phyloP scores from a whole-genome alignment of 352 stramenopile species.

The Proteromonas lacertae region DNA sequence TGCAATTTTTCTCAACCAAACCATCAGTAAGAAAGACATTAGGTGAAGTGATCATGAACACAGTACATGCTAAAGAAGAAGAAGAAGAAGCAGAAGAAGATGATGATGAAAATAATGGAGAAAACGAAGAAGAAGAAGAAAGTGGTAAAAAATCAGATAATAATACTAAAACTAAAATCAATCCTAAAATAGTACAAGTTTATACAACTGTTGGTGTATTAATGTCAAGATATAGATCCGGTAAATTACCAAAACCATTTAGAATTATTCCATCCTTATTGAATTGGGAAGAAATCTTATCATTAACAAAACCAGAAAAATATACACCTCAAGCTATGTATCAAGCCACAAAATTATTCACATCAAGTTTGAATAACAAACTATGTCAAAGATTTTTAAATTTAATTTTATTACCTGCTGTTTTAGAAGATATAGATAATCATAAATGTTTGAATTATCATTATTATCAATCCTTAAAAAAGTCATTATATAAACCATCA shows the following conservation, averaged over 20 bases:
- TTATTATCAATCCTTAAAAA: conserved; percentile 91
- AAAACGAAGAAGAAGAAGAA: too few species aligned
- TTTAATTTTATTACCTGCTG: conserved; percentile 80
- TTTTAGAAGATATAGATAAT: conserved; percentile 68
- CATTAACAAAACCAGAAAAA: conserved; percentile 73
- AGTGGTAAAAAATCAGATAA: too few species aligned
- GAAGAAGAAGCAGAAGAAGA: too few species aligned
- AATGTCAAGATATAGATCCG: conserved; percentile 70
- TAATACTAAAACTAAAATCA: too few species aligned
- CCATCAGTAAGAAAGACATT: too few species aligned
- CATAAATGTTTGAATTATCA: conserved; percentile 98
- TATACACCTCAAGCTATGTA: conserved; percentile 92
- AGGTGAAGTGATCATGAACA: too few species aligned
- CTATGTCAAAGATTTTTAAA: conserved; percentile 97
- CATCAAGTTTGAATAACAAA: conserved; percentile 94
- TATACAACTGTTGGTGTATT: conserved; percentile 93
- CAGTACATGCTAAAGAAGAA: too few species aligned
- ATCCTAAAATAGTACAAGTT: conserved; percentile 91
- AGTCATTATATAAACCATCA: conserved; percentile 90
- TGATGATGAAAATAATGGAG: too few species aligned
- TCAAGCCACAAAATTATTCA: conserved; percentile 80
- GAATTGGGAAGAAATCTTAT: conserved; percentile 88
- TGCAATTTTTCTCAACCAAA: too few species aligned
- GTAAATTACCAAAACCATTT: conserved; percentile 97
- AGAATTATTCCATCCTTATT: conserved; percentile 92